These are phyloP conservation scores for Xylaria sp. DNA, from an alignment of 2,329 filamentous ascomycete genomes.

Conservation along the genomic window DNA sequence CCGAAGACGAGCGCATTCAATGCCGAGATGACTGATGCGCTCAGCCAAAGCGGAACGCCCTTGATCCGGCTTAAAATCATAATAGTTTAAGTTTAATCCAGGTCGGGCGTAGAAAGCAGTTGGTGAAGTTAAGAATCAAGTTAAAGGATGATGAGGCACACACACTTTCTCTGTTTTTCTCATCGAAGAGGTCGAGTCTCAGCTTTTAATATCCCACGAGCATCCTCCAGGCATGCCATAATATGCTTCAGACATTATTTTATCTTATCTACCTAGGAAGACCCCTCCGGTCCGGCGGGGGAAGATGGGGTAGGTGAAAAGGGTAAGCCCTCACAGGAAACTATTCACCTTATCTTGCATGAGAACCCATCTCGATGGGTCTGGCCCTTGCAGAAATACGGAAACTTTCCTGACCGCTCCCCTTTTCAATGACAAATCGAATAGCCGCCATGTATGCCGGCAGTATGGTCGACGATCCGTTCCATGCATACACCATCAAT, in stretches of 20 bases:
- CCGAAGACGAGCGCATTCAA: constrained; percentile 15
- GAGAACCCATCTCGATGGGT: not conserved
- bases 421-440: not conserved
- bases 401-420: not conserved
- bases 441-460: not conserved
- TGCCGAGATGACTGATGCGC: constrained; percentile 13
- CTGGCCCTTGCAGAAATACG: not conserved
- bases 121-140: not conserved
- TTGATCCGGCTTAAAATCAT: constrained; percentile 6
- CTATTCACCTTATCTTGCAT: not conserved
- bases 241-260: not conserved
- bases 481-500: not conserved
- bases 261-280: not conserved
- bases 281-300: not conserved
- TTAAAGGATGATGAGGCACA: not conserved
- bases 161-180: no score
- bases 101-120: not conserved
- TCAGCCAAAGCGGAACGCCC: constrained; percentile 15
- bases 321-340: not conserved
- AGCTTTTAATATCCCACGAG: not conserved
- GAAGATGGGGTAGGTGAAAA: not conserved
- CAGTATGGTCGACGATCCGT: not conserved
- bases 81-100: not conserved
- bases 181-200: not conserved
- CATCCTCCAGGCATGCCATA: not conserved